These are phyloP conservation scores for Pelargonium citronellum DNA, from an alignment of 441 rosid genomes.

Conservation along the genomic window DNA sequence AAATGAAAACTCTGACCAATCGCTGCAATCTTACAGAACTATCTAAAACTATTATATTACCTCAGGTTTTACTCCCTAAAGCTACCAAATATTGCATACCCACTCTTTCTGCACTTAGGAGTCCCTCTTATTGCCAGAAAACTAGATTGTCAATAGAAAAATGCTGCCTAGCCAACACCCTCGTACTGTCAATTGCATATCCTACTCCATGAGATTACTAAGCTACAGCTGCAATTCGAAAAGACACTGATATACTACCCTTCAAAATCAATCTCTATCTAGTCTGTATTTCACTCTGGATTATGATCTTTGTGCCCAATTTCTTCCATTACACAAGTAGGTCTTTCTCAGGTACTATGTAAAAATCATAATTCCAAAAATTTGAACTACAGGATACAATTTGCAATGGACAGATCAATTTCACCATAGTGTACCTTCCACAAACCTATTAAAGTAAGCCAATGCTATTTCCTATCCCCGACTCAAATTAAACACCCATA, in stretches of 20 bases:
- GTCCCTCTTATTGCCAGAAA: not conserved
- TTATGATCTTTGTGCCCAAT: not conserved
- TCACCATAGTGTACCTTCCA: not conserved
- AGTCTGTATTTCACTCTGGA: not conserved
- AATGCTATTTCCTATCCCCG: not conserved
- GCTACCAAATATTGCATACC: not conserved
- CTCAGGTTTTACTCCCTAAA: not conserved
- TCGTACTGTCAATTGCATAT: not conserved
- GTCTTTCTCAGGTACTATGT: not conserved
- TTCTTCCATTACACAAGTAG: constrained; percentile 3
- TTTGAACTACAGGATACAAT: too few relatives aligned
- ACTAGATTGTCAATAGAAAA: not conserved
- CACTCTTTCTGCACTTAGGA: not conserved
- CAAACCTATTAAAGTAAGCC: not conserved
- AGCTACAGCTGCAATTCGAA: not conserved
- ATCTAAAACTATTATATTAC: not conserved
- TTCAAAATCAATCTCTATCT: not conserved
- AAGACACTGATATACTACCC: not conserved
- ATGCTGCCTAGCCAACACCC: constrained; percentile 1
- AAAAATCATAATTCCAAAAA: not conserved
- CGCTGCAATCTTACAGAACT: not conserved
- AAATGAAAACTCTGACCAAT: not conserved
- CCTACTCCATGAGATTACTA: not conserved
- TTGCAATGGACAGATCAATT: not conserved
- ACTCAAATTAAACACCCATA: not conserved